Evolutionary conservation across 2,329 filamentous ascomycete genomes (phyloP).

Genomic region (Daldinia eschscholtzii): DNA sequence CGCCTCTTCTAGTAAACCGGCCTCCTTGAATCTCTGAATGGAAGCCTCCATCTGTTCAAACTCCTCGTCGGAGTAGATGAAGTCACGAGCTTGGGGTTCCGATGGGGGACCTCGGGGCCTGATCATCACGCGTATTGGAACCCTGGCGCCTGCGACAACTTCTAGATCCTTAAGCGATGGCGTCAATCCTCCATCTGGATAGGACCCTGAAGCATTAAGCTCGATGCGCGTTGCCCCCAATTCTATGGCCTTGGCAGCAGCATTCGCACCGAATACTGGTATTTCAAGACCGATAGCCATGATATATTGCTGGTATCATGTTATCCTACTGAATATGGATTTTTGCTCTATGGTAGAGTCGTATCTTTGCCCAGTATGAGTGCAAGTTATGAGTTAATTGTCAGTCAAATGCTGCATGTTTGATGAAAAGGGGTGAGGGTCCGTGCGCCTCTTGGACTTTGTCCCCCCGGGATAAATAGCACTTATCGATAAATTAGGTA

Average conservation of each 20-base stretch:
- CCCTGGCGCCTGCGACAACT: conserved; percentile 46
- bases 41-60: conserved; percentile 58
- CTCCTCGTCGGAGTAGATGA: conserved; percentile 63
- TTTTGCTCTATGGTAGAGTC: neutral
- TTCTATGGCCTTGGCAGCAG: conserved; percentile 56
- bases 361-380: neutral
- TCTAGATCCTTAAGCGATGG: conserved; percentile 59
- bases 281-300: conserved; percentile 61
- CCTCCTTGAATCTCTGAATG: conserved; percentile 56
- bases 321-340: neutral
- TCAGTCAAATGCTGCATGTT: neutral
- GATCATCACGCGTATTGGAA: conserved; percentile 68
- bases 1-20: conserved; percentile 54
- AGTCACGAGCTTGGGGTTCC: conserved; percentile 54
- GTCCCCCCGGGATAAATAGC: neutral
- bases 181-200: conserved; percentile 64
- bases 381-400: neutral
- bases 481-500: neutral
- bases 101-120: conserved; percentile 60
- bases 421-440: neutral
- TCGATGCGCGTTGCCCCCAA: conserved; percentile 66
- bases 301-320: neutral
- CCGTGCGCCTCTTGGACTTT: neutral
- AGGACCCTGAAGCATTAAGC: conserved; percentile 66
- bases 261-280: conserved; percentile 64